Conservation (phyloP, 352 stramenopile species). For the Globisporangium solare region DNA sequence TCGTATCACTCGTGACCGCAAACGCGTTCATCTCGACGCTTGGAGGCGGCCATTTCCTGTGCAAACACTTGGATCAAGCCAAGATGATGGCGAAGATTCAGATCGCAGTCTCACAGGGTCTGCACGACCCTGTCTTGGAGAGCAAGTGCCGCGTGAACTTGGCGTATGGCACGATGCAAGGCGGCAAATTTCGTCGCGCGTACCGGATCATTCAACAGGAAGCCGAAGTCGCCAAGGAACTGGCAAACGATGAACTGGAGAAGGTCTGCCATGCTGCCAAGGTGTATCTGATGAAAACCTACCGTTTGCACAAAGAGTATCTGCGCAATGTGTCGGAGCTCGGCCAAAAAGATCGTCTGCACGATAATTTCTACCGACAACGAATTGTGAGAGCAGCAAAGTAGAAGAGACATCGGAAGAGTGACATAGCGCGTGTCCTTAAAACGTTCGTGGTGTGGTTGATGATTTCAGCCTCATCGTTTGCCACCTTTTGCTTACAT, state of each 20-base stretch:
- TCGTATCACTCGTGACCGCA: constrained; percentile 70
- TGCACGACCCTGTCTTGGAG: constrained; percentile 69
- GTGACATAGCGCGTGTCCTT: no score
- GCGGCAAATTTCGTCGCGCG: constrained; percentile 56
- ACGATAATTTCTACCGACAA: constrained; percentile 82
- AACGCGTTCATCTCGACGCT: constrained; percentile 86
- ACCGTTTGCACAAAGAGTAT: constrained; percentile 52
- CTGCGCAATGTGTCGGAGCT: constrained; percentile 21
- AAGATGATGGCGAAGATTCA: constrained; percentile 74
- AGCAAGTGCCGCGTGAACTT: constrained; percentile 83
- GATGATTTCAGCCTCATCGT: no score
- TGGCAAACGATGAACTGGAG: constrained; percentile 50
- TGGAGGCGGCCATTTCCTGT: constrained; percentile 76
- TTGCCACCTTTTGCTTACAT: no score
- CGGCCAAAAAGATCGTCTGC: constrained; percentile 24
- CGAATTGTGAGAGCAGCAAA: constrained; percentile 60
- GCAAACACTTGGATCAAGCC: constrained; percentile 62
- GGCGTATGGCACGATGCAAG: constrained; percentile 74
- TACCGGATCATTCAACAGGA: constrained; percentile 47
- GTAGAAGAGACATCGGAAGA: constrained; percentile 20
- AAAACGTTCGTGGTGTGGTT: no score
- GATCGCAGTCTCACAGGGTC: constrained; percentile 68
- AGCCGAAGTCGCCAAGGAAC: constrained; percentile 30
- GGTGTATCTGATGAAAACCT: constrained; percentile 69
- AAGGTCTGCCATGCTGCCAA: constrained; percentile 57